phyloP scores from a whole-genome alignment of 2,329 filamentous ascomycete genomes.

The Fusarium sp. region DNA sequence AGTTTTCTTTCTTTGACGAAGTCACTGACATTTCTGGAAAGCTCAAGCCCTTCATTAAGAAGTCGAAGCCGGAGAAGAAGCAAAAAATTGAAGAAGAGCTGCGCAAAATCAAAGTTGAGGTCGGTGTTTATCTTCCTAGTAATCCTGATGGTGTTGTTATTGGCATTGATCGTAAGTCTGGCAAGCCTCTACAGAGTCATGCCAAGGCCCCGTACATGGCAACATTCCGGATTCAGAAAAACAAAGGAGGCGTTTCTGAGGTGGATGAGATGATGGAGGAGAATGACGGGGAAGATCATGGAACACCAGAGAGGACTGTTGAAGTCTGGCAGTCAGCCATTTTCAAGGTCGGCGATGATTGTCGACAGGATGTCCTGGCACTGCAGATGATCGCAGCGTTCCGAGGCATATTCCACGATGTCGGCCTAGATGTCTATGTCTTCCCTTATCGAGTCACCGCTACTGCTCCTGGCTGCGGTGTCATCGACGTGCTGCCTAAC shows the following conservation, averaged over 20 bases:
- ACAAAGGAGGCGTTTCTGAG: slow-evolving; percentile 63
- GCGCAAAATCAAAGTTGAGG: slow-evolving; percentile 95
- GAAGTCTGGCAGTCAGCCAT: slow-evolving; percentile 99
- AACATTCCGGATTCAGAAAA: slow-evolving; percentile 95
- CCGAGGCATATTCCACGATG: slow-evolving; percentile 93
- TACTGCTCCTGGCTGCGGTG: slow-evolving; percentile 94
- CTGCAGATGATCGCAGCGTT: slow-evolving; percentile 98
- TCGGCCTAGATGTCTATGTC: slow-evolving; percentile 95
- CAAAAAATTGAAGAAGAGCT: slow-evolving; percentile 99
- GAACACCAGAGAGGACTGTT: slow-evolving; percentile 65
- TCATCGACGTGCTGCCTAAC: slow-evolving; percentile 97
- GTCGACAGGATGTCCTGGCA: slow-evolving; percentile 94
- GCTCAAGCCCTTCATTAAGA: slow-evolving; percentile 91
- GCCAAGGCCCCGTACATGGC: slow-evolving; percentile 99
- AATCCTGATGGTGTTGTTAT: slow-evolving; percentile 98
- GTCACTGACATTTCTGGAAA: slow-evolving; percentile 96
- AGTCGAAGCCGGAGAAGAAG: slow-evolving; percentile 95
- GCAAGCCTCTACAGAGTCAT: slow-evolving; percentile 96
- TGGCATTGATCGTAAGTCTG: slow-evolving; percentile 96
- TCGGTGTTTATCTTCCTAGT: slow-evolving; percentile 95
- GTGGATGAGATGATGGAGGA: slow-evolving; percentile 62
- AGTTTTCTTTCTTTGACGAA: slow-evolving; percentile 98
- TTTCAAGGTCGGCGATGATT: slow-evolving; percentile 99
- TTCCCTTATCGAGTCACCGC: slow-evolving; percentile 98
- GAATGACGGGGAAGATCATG: slow-evolving; percentile 50